phyloP scores from a whole-genome alignment of 169 alveolate species.

The Ichthyophthirius multifiliis region DNA sequence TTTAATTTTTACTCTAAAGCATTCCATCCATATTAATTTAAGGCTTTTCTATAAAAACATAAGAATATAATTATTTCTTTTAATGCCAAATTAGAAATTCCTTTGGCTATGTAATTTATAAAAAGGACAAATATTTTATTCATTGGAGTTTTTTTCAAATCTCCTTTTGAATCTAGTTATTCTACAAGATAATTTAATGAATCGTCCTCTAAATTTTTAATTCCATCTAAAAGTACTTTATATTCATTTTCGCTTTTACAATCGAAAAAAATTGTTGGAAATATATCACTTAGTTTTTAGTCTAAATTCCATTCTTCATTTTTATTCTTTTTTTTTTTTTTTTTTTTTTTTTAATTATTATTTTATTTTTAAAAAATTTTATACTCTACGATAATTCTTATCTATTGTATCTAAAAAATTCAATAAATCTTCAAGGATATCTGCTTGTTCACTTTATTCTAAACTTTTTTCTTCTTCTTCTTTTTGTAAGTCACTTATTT shows the following conservation, averaged over 20 bases:
- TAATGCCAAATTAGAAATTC: not conserved
- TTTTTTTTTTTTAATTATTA: not conserved
- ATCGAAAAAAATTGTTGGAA: not conserved
- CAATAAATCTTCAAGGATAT: not conserved
- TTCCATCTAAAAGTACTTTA: not conserved
- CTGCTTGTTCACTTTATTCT: not conserved
- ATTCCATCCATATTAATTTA: slow-evolving; percentile 11
- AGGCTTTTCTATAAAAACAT: slow-evolving; percentile 9
- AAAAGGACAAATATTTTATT: slow-evolving; percentile 6
- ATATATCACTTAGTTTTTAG: not conserved
- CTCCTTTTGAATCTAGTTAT: not conserved
- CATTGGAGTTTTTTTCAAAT: not conserved
- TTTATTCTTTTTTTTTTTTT: not conserved
- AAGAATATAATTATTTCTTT: not conserved
- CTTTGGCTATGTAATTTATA: not conserved
- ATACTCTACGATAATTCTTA: slow-evolving; percentile 4
- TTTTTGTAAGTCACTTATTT: not conserved
- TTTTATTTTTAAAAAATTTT: not conserved
- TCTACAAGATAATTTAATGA: not conserved
- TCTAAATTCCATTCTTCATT: not conserved
- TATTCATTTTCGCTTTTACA: not conserved
- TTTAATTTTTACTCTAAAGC: slow-evolving; percentile 5
- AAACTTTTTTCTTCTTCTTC: slow-evolving; percentile 4
- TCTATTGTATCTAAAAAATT: slow-evolving; percentile 6
- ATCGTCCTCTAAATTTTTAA: not conserved